phyloP scores from a whole-genome alignment of 768 basidiomycete species.

The Cystobasidium ongulense region DNA sequence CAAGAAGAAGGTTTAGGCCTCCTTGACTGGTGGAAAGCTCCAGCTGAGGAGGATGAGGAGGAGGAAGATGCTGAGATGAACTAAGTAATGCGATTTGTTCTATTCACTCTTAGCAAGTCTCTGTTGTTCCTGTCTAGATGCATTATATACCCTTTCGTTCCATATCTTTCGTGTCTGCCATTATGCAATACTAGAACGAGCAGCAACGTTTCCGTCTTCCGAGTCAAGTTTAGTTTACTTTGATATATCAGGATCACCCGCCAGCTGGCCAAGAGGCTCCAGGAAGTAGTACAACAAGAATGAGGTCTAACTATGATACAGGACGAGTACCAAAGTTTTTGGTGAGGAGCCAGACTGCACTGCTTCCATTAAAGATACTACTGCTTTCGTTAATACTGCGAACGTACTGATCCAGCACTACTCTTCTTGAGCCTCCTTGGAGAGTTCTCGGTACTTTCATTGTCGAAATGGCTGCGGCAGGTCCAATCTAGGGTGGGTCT shows the following conservation, averaged over 20 bases:
- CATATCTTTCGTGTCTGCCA: too few species aligned
- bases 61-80: conserved; percentile 31
- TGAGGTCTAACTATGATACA: too few species aligned
- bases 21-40: conserved; percentile 46
- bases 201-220: too few species aligned
- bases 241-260: too few species aligned
- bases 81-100: not conserved
- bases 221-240: too few species aligned
- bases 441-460: not conserved
- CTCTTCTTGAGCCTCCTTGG: not conserved
- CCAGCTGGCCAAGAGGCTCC: too few species aligned
- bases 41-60: conserved; percentile 39
- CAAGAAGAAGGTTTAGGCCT: conserved; percentile 47
- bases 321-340: not conserved
- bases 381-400: not conserved
- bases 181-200: too few species aligned
- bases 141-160: too few species aligned
- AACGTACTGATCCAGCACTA: conserved; percentile 6
- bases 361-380: not conserved
- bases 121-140: too few species aligned
- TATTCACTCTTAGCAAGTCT: too few species aligned
- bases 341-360: too few species aligned
- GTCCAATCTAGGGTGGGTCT: not conserved
- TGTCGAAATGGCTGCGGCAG: not conserved
- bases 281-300: too few species aligned